Percentiles rank a stretch among this genome's conserved stretches.
Conservation (phyloP, 306 rosid genomes). For the Trifolium repens region DNA sequence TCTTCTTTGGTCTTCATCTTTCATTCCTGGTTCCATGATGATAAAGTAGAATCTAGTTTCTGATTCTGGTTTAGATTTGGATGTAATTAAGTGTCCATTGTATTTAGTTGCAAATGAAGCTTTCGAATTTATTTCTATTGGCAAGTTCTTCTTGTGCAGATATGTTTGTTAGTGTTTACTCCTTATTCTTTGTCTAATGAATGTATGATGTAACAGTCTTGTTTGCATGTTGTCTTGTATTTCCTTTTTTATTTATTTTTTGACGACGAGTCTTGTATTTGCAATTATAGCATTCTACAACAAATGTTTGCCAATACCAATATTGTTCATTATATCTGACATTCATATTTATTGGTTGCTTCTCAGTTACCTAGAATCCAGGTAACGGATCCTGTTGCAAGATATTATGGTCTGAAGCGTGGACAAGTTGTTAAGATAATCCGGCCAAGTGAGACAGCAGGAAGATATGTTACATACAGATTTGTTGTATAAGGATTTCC, state of each 20-base stretch:
- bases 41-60: not conserved
- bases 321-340: constrained; percentile 8
- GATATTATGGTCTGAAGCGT: constrained; percentile 88
- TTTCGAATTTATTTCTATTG: not conserved
- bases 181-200: not conserved
- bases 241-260: too few relatives aligned
- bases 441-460: constrained; percentile 87
- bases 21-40: constrained; percentile 1
- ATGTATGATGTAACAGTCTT: not conserved
- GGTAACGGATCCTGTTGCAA: constrained; percentile 80
- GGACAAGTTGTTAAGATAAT: constrained; percentile 92
- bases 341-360: not conserved
- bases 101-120: constrained; percentile 6
- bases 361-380: constrained; percentile 87
- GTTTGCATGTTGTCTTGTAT: not conserved
- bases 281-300: constrained; percentile 4
- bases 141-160: not conserved
- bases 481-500: constrained; percentile 56
- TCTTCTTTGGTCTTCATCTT: not conserved
- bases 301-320: not conserved
- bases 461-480: constrained; percentile 81
- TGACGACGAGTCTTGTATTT: not conserved
- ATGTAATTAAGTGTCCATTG: not conserved
- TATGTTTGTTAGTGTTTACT: not conserved
- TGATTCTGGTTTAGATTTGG: constrained; percentile 9